Conservation (phyloP, 1,284 basidiomycete genomes). For the Porodaedalea pini region DNA sequence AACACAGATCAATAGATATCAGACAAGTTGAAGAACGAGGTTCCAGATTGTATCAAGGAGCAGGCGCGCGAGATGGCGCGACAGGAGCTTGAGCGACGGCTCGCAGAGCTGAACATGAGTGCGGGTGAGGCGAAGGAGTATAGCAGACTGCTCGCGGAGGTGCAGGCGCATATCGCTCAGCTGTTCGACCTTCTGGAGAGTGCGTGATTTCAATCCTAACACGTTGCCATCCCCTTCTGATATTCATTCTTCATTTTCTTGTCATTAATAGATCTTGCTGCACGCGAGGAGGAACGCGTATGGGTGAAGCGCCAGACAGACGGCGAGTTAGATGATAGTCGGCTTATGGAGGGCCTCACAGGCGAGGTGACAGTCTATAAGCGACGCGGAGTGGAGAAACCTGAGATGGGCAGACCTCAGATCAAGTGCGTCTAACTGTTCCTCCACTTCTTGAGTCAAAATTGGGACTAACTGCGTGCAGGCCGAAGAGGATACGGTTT, state of each 20-base stretch:
- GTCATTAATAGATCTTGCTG: slow-evolving; percentile 47
- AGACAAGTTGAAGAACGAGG: slow-evolving; percentile 51
- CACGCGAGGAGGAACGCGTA: slow-evolving; percentile 63
- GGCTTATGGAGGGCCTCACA: slow-evolving; percentile 62
- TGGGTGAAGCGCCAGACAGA: slow-evolving; percentile 69
- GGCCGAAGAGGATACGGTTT: slow-evolving; percentile 63
- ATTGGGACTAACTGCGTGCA: slow-evolving; percentile 25
- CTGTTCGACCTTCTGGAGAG: slow-evolving; percentile 59
- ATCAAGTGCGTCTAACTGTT: slow-evolving; percentile 46
- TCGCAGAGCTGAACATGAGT: slow-evolving; percentile 62
- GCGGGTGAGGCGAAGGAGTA: slow-evolving; percentile 53
- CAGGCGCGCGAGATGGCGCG: slow-evolving; percentile 63
- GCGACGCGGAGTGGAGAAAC: slow-evolving; percentile 62
- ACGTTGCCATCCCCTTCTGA: neutral
- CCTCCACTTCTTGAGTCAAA: neutral
- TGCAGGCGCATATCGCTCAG: slow-evolving; percentile 55
- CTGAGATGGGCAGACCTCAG: slow-evolving; percentile 61
- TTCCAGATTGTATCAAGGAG: slow-evolving; percentile 58
- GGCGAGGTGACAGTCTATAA: slow-evolving; percentile 68
- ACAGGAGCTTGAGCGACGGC: slow-evolving; percentile 52
- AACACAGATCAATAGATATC: slow-evolving; percentile 34
- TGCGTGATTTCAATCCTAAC: slow-evolving; percentile 30
- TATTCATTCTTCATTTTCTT: neutral
- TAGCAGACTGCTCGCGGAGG: slow-evolving; percentile 46
- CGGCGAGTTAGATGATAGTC: slow-evolving; percentile 62